Conservation (phyloP, 2,329 filamentous ascomycete genomes). For the Colletotrichum neosansevieriae region DNA sequence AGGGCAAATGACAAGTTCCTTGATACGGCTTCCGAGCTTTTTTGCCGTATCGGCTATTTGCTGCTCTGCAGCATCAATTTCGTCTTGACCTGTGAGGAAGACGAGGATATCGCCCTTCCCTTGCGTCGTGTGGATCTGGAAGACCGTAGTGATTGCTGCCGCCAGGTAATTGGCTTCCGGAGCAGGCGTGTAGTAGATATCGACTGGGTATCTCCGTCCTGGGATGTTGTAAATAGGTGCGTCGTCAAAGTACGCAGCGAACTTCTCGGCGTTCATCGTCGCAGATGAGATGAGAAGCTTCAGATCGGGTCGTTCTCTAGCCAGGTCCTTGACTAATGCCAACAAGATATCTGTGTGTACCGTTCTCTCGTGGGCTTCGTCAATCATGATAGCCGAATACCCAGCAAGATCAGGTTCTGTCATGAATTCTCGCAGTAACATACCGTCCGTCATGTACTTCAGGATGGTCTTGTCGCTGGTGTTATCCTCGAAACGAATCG, state of each 20-base stretch:
- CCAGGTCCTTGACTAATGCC: conserved; percentile 89
- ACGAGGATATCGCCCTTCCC: conserved; percentile 90
- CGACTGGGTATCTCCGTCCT: conserved; percentile 87
- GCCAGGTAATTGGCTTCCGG: conserved; percentile 95
- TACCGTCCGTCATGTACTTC: conserved; percentile 98
- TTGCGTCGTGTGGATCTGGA: conserved; percentile 93
- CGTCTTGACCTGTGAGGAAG: conserved; percentile 95
- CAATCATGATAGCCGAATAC: conserved; percentile 94
- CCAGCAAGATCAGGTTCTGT: conserved; percentile 85
- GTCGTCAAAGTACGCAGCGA: conserved; percentile 90
- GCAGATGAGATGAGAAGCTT: conserved; percentile 94
- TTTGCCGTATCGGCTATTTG: conserved; percentile 87
- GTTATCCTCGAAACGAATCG: conserved; percentile 93
- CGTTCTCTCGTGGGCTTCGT: conserved; percentile 96
- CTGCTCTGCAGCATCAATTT: conserved; percentile 89
- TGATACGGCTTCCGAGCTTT: conserved; percentile 86
- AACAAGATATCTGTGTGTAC: conserved; percentile 91
- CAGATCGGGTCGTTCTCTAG: conserved; percentile 83
- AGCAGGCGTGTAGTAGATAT: conserved; percentile 89
- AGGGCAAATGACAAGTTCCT: conserved; percentile 89
- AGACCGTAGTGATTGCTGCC: conserved; percentile 91
- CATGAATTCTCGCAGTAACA: conserved; percentile 90
- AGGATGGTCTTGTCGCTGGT: conserved; percentile 91
- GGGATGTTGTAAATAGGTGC: conserved; percentile 96
- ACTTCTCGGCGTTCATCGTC: conserved; percentile 94